Base-by-base conservation (phyloP, 768 basidiomycete genomes). In the Termitomyces sp. region DNA sequence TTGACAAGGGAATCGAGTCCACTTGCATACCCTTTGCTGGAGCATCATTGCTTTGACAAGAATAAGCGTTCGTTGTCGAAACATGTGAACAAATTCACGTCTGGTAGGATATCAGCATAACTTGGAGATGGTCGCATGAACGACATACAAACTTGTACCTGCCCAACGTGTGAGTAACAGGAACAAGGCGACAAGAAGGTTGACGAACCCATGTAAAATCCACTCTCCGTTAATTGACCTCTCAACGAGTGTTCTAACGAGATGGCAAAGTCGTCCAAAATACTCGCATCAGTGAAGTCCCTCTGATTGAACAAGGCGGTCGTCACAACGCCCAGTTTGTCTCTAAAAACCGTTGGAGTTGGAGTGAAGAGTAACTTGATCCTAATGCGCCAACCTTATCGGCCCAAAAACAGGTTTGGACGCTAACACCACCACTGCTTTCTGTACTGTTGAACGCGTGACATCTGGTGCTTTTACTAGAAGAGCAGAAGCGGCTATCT, bases 401-500 rank as follows among this genome's bases (percentile, higher is more conserved):
- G 93, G 93, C 12, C 97, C 97, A 64, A 96, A 96, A 2, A 95
- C 82, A 0, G 93, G 93, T 65, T 90, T 90, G 12, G 87, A 83
- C 3, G 93, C 94, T 35, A 99, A 76, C 2, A 99, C 90, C 0
- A 98, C 93, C 3, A 99, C 91, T 0, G 97, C 95, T 67, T 98
- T 99, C 70, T 99, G 97, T 0, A 99, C 97, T 9, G 88, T 98
- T 5, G 90, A 93, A 15, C 97, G 85, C 5, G 97, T 98, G 17
- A 98, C 91, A 59, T 97, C 95, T 2, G 81, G 75, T 38, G 83
- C 80, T 65, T 87, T 88, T 45, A 89, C 86, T 4, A 93, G 74
- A 28, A 99, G 77, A 22, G 85, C 77, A 0, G 87, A 79, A 2
- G 94, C 77, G 10, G 90, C 75, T 34, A 99, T 93, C 74, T 99